A percentile compares a stretch with the other conserved stretches of the same genome.
phyloP scores from a whole-genome alignment of 257 asterid genomes.

The Solanum neorickii region DNA sequence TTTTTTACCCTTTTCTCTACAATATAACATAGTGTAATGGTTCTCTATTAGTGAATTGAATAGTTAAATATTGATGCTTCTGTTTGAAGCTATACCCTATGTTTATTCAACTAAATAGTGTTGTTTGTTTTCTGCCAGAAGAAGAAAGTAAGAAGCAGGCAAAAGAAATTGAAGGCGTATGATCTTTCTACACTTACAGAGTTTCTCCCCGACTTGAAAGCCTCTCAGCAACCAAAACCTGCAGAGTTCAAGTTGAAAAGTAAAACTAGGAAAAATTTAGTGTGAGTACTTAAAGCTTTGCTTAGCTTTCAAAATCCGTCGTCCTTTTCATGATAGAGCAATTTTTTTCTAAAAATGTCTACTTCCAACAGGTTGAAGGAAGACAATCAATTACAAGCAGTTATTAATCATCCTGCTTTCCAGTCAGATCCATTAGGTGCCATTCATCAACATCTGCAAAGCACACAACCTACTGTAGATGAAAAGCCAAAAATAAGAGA shows the following conservation, averaged over 20 bases:
- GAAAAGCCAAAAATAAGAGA: slow-evolving; percentile 43
- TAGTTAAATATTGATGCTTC: not conserved
- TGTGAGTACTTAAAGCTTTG: slow-evolving; percentile 33
- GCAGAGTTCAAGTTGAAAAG: slow-evolving; percentile 44
- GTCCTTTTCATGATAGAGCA: not conserved
- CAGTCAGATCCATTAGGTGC: slow-evolving; percentile 64
- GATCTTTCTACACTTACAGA: slow-evolving; percentile 60
- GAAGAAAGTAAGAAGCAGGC: slow-evolving; percentile 20
- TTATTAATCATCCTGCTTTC: slow-evolving; percentile 45
- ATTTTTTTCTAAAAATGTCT: not conserved
- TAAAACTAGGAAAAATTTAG: slow-evolving; percentile 47
- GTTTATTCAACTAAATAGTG: not conserved
- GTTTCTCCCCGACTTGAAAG: slow-evolving; percentile 52
- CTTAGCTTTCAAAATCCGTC: not conserved
- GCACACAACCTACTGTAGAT: slow-evolving; percentile 48
- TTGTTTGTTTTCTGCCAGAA: slow-evolving; percentile 23
- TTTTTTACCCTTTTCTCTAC: not conserved
- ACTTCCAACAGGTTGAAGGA: slow-evolving; percentile 53
- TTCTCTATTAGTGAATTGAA: not conserved
- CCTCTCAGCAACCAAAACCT: slow-evolving; percentile 24
- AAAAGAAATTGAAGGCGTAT: slow-evolving; percentile 59
- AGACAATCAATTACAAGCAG: slow-evolving; percentile 43
- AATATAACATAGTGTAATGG: not conserved
- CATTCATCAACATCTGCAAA: slow-evolving; percentile 58
- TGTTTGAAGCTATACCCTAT: not conserved